Percentiles rank a stretch among this genome's conserved stretches.
Conservation (phyloP, 768 basidiomycete species). For the Pulveroboletus sp. region DNA sequence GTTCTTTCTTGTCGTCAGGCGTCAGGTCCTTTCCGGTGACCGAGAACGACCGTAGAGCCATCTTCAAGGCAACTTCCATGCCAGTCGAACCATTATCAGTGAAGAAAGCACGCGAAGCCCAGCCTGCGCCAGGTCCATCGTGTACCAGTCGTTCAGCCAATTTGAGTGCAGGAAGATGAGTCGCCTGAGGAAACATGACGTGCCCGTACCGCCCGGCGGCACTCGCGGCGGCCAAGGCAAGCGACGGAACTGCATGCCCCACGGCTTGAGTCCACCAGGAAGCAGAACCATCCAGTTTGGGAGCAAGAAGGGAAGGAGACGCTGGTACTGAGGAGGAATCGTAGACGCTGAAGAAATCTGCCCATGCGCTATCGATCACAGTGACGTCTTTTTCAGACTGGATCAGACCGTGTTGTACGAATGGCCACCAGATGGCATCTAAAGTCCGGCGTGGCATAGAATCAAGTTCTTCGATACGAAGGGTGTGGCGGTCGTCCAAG, state of each 20-base stretch:
- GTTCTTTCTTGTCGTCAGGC: conserved; percentile 40
- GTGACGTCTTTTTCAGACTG: conserved; percentile 71
- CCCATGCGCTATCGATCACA: conserved; percentile 87
- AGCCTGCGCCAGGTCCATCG: conserved; percentile 79
- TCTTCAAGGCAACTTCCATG: conserved; percentile 97
- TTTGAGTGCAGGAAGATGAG: conserved; percentile 79
- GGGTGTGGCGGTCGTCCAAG: conserved; percentile 60
- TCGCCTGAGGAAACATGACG: conserved; percentile 92
- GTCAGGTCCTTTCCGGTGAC: conserved; percentile 35
- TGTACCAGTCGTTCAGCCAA: conserved; percentile 78
- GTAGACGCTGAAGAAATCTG: conserved; percentile 83
- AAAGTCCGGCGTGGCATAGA: conserved; percentile 78
- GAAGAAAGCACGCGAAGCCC: conserved; percentile 91
- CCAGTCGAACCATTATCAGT: conserved; percentile 95
- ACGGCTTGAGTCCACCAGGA: conserved; percentile 98
- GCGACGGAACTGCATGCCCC: conserved; percentile 74
- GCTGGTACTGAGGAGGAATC: conserved; percentile 29
- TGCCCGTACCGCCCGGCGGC: conserved; percentile 95
- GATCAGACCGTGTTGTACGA: conserved; percentile 84
- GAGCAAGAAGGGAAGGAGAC: conserved; percentile 42
- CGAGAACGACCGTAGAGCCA: conserved; percentile 80
- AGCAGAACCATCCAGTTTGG: conserved; percentile 87
- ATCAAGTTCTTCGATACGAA: conserved; percentile 69
- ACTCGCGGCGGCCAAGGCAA: conserved; percentile 83
- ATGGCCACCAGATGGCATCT: conserved; percentile 93